Percentiles rank a stretch among this genome's conserved stretches.
phyloP scores from a whole-genome alignment of 2,329 filamentous ascomycete genomes.

The Diaporthe ampelina region DNA sequence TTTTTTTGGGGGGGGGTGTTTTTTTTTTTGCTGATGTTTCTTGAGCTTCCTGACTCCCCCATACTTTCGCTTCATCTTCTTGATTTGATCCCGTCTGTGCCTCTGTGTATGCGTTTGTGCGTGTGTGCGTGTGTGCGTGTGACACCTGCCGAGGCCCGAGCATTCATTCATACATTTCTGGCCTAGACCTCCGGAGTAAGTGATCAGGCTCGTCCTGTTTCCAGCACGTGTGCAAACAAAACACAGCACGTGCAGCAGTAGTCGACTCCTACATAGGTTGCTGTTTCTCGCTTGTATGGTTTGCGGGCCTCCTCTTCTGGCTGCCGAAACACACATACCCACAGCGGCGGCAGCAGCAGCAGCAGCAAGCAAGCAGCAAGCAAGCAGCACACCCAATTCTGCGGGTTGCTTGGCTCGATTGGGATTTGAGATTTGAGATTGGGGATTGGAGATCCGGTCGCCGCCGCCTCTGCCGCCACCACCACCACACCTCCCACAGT shows the following conservation, averaged over 20 bases:
- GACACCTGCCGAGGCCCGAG: slow-evolving; percentile 6
- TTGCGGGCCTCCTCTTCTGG: slow-evolving; percentile 2
- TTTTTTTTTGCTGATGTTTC: neutral
- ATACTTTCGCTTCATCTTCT: slow-evolving; percentile 21
- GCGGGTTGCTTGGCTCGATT: slow-evolving; percentile 5
- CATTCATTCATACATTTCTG: slow-evolving; percentile 11
- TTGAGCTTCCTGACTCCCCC: slow-evolving; percentile 11
- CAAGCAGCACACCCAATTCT: neutral
- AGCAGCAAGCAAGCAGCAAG: neutral
- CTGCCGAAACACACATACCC: slow-evolving; percentile 21
- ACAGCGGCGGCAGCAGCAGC: neutral
- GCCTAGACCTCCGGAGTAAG: slow-evolving; percentile 9
- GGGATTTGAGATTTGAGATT: neutral
- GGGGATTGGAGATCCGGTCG: slow-evolving; percentile 17
- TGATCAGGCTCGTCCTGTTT: slow-evolving; percentile 21
- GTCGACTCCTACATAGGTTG: slow-evolving; percentile 5
- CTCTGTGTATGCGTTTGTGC: neutral
- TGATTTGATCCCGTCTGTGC: slow-evolving; percentile 25
- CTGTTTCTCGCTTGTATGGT: slow-evolving; percentile 5
- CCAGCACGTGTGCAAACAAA: slow-evolving; percentile 12
- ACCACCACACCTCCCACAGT: slow-evolving; percentile 1
- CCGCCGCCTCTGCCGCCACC: slow-evolving; percentile 9
- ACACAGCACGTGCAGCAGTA: slow-evolving; percentile 8
- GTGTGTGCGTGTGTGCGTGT: neutral
- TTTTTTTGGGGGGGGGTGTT: too few relatives aligned